phyloP scores from a whole-genome alignment of 768 basidiomycete species.

The Auricularia heimuer region DNA sequence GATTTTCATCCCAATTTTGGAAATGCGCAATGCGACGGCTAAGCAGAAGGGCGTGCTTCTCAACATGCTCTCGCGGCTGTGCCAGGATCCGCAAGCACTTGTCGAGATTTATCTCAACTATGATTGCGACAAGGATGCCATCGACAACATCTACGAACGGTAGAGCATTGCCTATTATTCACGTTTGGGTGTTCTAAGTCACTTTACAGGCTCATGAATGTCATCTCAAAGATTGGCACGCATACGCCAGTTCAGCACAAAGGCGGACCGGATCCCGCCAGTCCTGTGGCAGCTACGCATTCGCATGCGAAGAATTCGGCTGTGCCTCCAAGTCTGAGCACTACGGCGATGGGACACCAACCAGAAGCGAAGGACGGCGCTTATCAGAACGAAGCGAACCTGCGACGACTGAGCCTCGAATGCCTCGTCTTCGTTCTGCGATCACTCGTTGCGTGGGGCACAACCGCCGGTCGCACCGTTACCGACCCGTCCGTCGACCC shows the following conservation, averaged over 20 bases:
- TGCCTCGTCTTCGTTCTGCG: constrained; percentile 81
- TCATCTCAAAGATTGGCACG: constrained; percentile 83
- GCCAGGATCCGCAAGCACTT: constrained; percentile 93
- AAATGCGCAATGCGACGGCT: constrained; percentile 93
- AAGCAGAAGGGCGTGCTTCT: constrained; percentile 92
- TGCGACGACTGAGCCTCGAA: constrained; percentile 89
- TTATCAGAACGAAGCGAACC: constrained; percentile 71
- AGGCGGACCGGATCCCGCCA: constrained; percentile 41
- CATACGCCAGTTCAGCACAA: constrained; percentile 42
- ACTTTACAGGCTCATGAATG: constrained; percentile 70
- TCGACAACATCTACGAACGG: constrained; percentile 97
- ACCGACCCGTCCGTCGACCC: constrained; percentile 39
- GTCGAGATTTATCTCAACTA: constrained; percentile 99
- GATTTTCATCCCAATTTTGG: constrained; percentile 95
- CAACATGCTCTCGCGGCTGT: constrained; percentile 76
- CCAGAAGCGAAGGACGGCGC: constrained; percentile 48
- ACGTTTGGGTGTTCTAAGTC: not conserved
- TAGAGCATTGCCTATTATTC: constrained; percentile 27
- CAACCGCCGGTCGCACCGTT: constrained; percentile 30
- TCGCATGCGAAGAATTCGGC: constrained; percentile 32
- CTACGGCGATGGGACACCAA: constrained; percentile 42
- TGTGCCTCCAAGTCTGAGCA: constrained; percentile 56
- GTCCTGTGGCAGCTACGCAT: constrained; percentile 45
- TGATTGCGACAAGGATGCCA: constrained; percentile 91
- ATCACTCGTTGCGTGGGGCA: constrained; percentile 89